A percentile compares a stretch with the other conserved stretches of the same genome.
Evolutionary conservation across 2,329 filamentous ascomycete genomes (phyloP).

Genomic region (Ophiostoma montium): DNA sequence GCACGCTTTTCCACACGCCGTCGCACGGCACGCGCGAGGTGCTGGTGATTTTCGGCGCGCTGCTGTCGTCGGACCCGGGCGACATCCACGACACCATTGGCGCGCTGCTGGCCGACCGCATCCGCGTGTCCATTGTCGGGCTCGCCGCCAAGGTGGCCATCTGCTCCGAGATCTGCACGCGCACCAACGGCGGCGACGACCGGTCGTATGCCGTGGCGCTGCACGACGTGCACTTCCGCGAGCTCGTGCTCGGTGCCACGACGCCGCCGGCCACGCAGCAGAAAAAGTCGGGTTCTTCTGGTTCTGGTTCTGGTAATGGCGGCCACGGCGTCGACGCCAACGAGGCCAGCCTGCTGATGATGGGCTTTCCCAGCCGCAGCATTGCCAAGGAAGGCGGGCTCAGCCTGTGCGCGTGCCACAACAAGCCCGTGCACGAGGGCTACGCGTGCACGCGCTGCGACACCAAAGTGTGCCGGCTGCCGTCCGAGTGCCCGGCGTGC

Average conservation of each 20-base stretch:
- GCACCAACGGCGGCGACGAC: slow-evolving; percentile 53
- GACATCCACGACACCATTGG: slow-evolving; percentile 88
- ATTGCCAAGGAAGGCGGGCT: slow-evolving; percentile 48
- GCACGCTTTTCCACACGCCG: slow-evolving; percentile 81
- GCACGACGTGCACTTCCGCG: slow-evolving; percentile 74
- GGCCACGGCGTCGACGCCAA: slow-evolving; percentile 21
- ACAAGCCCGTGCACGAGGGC: slow-evolving; percentile 64
- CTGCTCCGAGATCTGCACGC: slow-evolving; percentile 75
- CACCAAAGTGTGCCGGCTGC: slow-evolving; percentile 78
- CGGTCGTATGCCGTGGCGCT: slow-evolving; percentile 70
- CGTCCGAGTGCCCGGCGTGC: slow-evolving; percentile 82
- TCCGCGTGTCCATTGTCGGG: slow-evolving; percentile 79
- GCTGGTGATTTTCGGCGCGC: slow-evolving; percentile 78
- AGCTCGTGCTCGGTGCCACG: slow-evolving; percentile 77
- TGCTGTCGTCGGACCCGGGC: slow-evolving; percentile 81
- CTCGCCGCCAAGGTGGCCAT: slow-evolving; percentile 86
- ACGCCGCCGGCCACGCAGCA: slow-evolving; percentile 76
- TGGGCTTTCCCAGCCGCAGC: slow-evolving; percentile 88
- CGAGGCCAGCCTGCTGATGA: slow-evolving; percentile 65
- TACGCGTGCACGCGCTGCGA: slow-evolving; percentile 84
- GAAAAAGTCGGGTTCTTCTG: too few relatives aligned
- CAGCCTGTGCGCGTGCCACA: slow-evolving; percentile 85
- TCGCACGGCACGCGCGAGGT: slow-evolving; percentile 89
- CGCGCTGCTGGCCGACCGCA: slow-evolving; percentile 63
- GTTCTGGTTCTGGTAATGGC: too few relatives aligned